Conservation (phyloP, 2,329 filamentous ascomycete species). For the Aspergillus pseudoterreus region DNA sequence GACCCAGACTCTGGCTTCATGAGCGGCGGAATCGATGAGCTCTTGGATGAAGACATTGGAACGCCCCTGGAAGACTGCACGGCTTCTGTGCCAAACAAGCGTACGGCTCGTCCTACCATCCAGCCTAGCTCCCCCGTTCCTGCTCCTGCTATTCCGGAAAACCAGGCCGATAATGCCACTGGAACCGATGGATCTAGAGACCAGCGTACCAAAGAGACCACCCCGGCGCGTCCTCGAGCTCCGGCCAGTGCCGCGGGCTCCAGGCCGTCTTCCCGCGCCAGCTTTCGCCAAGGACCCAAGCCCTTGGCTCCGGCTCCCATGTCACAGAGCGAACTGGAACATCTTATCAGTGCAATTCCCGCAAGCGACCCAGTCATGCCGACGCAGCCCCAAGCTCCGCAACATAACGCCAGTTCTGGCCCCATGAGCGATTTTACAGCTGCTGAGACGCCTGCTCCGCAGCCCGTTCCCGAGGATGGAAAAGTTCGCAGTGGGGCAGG, state of each 20-base stretch:
- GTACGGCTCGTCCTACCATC: slow-evolving; percentile 20
- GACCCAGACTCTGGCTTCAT: slow-evolving; percentile 75
- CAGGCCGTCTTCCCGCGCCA: slow-evolving; percentile 36
- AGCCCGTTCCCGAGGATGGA: slow-evolving; percentile 27
- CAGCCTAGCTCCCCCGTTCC: slow-evolving; percentile 26
- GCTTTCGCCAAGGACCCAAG: slow-evolving; percentile 32
- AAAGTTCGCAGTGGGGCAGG: slow-evolving; percentile 47
- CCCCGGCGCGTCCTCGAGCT: slow-evolving; percentile 21
- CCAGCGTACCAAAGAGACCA: slow-evolving; percentile 21
- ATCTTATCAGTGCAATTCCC: slow-evolving; percentile 33
- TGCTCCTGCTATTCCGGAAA: slow-evolving; percentile 17
- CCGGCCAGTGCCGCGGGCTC: slow-evolving; percentile 28
- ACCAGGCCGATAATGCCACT: slow-evolving; percentile 17
- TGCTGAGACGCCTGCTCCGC: slow-evolving; percentile 35
- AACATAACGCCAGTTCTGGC: slow-evolving; percentile 42
- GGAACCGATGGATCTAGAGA: slow-evolving; percentile 17
- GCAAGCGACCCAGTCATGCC: slow-evolving; percentile 50
- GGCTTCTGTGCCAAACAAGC: slow-evolving; percentile 17
- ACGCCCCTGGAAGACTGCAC: slow-evolving; percentile 25
- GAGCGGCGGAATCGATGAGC: slow-evolving; percentile 70
- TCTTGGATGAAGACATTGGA: slow-evolving; percentile 58
- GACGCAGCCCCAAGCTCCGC: slow-evolving; percentile 23
- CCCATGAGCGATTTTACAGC: slow-evolving; percentile 44
- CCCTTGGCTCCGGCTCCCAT: slow-evolving; percentile 37
- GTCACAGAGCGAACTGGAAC: slow-evolving; percentile 31